Evolutionary conservation across 371 early-diverging fungal species (phyloP), one percentile per base, ranked within the genome.

Genomic region (Mortierella sp.): DNA sequence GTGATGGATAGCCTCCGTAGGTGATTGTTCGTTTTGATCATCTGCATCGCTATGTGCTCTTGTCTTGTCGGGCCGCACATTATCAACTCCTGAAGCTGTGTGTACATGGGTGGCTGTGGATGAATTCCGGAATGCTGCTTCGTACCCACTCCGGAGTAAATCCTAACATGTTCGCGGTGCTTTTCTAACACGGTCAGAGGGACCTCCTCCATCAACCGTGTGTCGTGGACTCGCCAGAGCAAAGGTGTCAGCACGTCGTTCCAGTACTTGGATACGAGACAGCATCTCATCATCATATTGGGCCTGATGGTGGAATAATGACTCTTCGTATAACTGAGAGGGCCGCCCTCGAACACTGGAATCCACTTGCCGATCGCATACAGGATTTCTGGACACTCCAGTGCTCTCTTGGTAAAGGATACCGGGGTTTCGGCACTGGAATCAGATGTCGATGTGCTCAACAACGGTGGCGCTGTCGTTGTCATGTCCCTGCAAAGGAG

Each of bases 251-350:
- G 19, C 18, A 51, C 28, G 14, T 59, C n/a, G 43, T 42, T 50
- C 60, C 60, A 59, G 42, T 41, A 42, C n/a, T 59, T 59, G 2
- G 60, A 59, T 49, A 59, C 60, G n/a, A 39, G 60, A 23, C 51
- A 50, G 23, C 49, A 49, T 9, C 12, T 18, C 13, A 49, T 28
- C n/a, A 49, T 26, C 16, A 39, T 23, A 21, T 34, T 26, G 19
- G 49, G 55, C 21, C 23, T 39, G 30, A 42, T 41, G 18, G 2
- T 28, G 27, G 30, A 34, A 41, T 30, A 24, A 38, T 16, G 24
- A 54, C n/a, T n/a, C n/a, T n/a, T n/a, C n/a, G n/a, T n/a, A n/a
- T n/a, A n/a, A n/a, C n/a, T n/a, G n/a, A n/a, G n/a, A n/a, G n/a
- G 39, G 21, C 26, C 41, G 2, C 24, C 10, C 23, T 21, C 16